Base-by-base conservation (phyloP, 2,329 filamentous ascomycete genomes). In the Penicillium sp. region DNA sequence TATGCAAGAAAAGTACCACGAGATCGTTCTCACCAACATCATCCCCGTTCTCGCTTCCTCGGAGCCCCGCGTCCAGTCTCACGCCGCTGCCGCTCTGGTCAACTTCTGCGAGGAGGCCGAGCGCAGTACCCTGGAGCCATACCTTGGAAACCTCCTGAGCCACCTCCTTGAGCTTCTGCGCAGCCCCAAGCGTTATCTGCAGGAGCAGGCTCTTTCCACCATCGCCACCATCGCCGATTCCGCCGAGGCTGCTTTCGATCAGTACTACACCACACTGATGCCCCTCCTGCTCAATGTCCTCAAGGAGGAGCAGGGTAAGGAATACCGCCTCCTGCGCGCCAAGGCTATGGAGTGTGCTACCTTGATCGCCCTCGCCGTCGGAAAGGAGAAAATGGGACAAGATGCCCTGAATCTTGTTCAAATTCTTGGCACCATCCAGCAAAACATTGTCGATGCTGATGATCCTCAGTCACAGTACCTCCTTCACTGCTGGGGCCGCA, bases 261-360 rank as follows among this genome's bases (percentile, higher is more conserved):
- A 93, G 75, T 99, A 96, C 77, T 99, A 99, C 74, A 89, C 93
- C 62, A 93, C 89, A 6, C 81, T 99, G 36, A 99, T 99, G 94
- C 94, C 94, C 14, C 81, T 97, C 46, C 82, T 99, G 7, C 92
- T 97, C 74, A 90, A 88, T 58, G 93, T 97, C 9, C 79, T 99
- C 47, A 88, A 88, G 69, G 86, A 92, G 64, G 92, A 97, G 68
- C 93, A 92, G 67, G 91, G 92, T 49, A 97, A 96, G 77, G 94
- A 99, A 69, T 92, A 92, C 75, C 85, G 93, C 50, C 80, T 97
- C 44, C 83, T 99, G 38, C 86, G 93, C 55, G 94, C 94, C 47
- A 99, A 99, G 80, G 94, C 94, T 3, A 99, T 99, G 94, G 94
- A 99, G 76, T 99, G 94, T 70, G 93, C 94, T 16, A 99, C 94